phyloP scores from a whole-genome alignment of 305 asterid genomes.

The Fraxinus floribunda region DNA sequence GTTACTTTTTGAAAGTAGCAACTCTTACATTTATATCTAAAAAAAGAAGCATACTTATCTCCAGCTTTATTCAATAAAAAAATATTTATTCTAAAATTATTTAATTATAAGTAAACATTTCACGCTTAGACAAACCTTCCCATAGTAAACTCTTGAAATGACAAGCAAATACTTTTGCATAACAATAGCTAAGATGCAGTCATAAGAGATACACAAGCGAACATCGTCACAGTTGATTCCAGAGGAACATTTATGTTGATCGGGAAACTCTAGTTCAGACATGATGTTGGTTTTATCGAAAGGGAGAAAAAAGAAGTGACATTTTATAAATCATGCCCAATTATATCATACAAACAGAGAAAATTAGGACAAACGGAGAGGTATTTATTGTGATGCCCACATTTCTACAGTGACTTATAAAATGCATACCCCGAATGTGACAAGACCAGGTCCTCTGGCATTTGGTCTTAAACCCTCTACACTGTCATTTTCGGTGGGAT shows the following conservation, averaged over 20 bases:
- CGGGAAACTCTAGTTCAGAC: not conserved
- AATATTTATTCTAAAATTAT: not conserved
- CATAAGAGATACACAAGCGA: not conserved
- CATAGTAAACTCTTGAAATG: not conserved
- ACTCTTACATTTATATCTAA: not conserved
- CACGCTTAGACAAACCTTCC: not conserved
- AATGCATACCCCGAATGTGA: slow-evolving; percentile 81
- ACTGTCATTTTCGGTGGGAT: slow-evolving; percentile 97
- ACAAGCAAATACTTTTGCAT: not conserved
- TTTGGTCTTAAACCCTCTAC: slow-evolving; percentile 95
- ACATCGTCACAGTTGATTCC: not conserved
- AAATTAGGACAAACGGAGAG: not conserved
- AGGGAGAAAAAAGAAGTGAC: not conserved
- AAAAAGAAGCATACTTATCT: not conserved
- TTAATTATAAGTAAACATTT: not conserved
- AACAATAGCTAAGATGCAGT: not conserved
- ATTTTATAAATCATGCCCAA: not conserved
- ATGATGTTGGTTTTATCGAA: not conserved
- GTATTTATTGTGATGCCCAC: not conserved
- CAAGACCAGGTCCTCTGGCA: slow-evolving; percentile 99
- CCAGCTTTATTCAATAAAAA: not conserved
- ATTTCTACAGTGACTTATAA: slow-evolving; percentile 11
- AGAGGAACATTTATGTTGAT: not conserved
- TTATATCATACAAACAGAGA: not conserved
- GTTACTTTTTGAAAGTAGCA: not conserved